These are phyloP conservation scores for Stropharia rugosoannulata DNA, from an alignment of 768 basidiomycete species.

Conservation along the genomic window DNA sequence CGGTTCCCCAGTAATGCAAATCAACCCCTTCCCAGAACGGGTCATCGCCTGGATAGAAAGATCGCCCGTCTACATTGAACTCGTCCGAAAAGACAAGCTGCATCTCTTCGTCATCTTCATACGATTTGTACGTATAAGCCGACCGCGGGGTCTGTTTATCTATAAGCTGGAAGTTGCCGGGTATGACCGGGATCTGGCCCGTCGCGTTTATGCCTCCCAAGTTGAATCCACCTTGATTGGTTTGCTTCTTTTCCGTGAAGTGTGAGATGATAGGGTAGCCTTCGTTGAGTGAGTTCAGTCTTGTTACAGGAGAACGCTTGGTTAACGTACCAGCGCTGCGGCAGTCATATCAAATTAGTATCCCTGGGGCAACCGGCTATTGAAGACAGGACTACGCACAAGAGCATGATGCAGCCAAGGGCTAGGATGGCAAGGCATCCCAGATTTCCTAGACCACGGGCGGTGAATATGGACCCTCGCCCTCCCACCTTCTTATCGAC, in stretches of 20 bases:
- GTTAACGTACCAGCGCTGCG: constrained; percentile 4
- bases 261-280: constrained; percentile 55
- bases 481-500: constrained; percentile 50
- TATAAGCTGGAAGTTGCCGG: constrained; percentile 65
- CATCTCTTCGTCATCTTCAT: constrained; percentile 48
- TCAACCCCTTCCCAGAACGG: constrained; percentile 63
- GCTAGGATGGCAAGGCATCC: constrained; percentile 62
- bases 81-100: constrained; percentile 79
- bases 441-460: constrained; percentile 62
- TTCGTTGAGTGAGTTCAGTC: constrained; percentile 8
- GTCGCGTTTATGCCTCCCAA: constrained; percentile 74
- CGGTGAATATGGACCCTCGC: constrained; percentile 60
- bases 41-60: constrained; percentile 70
- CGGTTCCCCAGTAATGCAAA: constrained; percentile 68
- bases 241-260: constrained; percentile 37
- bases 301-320: not conserved
- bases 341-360: too few species aligned
- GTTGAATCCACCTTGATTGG: constrained; percentile 61
- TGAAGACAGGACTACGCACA: constrained; percentile 38
- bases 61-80: constrained; percentile 71
- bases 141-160: constrained; percentile 73
- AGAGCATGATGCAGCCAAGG: constrained; percentile 43
- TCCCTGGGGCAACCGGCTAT: too few species aligned
- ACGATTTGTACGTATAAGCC: constrained; percentile 51
- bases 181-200: constrained; percentile 64